Conservation (phyloP, 2,329 filamentous ascomycete species). For the Pochonia chlamydosporia region DNA sequence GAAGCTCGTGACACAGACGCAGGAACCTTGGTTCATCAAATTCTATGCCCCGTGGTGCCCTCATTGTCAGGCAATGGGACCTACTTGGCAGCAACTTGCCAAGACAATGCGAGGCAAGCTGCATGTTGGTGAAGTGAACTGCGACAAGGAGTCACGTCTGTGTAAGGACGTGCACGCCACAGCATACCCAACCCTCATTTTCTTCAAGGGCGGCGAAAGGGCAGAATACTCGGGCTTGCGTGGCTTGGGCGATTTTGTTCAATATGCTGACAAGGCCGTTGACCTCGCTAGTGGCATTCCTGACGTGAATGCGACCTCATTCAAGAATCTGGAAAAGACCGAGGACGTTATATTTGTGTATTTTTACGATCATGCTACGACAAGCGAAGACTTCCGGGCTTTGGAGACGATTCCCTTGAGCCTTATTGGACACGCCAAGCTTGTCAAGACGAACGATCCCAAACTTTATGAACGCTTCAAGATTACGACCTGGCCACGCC, state of each 20-base stretch:
- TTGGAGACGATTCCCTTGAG: slow-evolving; percentile 81
- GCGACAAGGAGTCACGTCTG: slow-evolving; percentile 76
- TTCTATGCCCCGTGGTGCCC: slow-evolving; percentile 98
- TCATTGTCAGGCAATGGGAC: slow-evolving; percentile 89
- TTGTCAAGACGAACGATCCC: slow-evolving; percentile 84
- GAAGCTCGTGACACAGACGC: slow-evolving; percentile 74
- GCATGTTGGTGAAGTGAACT: slow-evolving; percentile 95
- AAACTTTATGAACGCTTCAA: slow-evolving; percentile 78
- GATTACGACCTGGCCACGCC: slow-evolving; percentile 92
- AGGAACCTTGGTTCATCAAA: slow-evolving; percentile 97
- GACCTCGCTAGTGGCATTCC: slow-evolving; percentile 70
- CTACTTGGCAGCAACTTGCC: slow-evolving; percentile 83
- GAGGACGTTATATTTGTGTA: slow-evolving; percentile 97
- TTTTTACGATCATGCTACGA: slow-evolving; percentile 95
- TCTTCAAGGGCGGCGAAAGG: slow-evolving; percentile 86
- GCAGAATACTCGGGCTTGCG: slow-evolving; percentile 91
- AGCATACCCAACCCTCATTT: slow-evolving; percentile 83
- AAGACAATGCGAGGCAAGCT: slow-evolving; percentile 86
- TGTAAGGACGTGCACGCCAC: slow-evolving; percentile 83
- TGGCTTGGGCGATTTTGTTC: slow-evolving; percentile 82
- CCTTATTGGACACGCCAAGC: slow-evolving; percentile 83
- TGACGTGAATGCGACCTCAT: slow-evolving; percentile 70
- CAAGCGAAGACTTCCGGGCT: slow-evolving; percentile 83
- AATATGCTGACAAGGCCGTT: slow-evolving; percentile 80
- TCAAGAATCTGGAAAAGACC: slow-evolving; percentile 81